phyloP scores from a whole-genome alignment of 331 rosid genomes.

The Phaseolus coccineus region DNA sequence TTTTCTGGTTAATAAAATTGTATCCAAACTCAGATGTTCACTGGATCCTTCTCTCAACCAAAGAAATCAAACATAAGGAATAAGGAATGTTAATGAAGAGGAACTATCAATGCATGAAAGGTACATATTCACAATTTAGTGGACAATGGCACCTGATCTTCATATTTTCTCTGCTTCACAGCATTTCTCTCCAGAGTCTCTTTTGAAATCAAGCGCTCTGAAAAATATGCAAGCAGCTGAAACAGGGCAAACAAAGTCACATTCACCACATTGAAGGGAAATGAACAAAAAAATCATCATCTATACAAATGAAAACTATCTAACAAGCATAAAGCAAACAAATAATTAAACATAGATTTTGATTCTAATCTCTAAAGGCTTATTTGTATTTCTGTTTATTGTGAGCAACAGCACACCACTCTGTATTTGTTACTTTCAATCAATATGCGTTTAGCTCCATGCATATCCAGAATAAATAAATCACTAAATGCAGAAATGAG shows the following conservation, averaged over 20 bases:
- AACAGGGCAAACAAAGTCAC: conserved; percentile 44
- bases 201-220: conserved; percentile 74
- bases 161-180: conserved; percentile 71
- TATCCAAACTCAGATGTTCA: conserved; percentile 17
- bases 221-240: conserved; percentile 79
- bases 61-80: conserved; percentile 35
- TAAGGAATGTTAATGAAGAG: conserved; percentile 22
- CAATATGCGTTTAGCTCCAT: conserved; percentile 3
- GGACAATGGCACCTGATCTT: conserved; percentile 65
- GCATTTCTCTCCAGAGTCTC: conserved; percentile 75
- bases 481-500: conserved; percentile 11
- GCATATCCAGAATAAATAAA: conserved; percentile 31
- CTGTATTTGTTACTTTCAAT: conserved; percentile 3
- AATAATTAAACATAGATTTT: conserved; percentile 15
- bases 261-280: conserved; percentile 42
- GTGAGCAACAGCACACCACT: conserved; percentile 18
- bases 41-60: neutral
- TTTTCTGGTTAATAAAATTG: conserved; percentile 15
- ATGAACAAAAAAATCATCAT: conserved; percentile 19
- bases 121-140: conserved; percentile 34
- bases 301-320: conserved; percentile 4
- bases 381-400: conserved; percentile 15
- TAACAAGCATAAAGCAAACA: conserved; percentile 17
- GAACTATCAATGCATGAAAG: conserved; percentile 19
- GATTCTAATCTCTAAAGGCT: conserved; percentile 22